Base-by-base conservation (phyloP, 2,329 filamentous ascomycete species). In the Aspergillus floridensis region DNA sequence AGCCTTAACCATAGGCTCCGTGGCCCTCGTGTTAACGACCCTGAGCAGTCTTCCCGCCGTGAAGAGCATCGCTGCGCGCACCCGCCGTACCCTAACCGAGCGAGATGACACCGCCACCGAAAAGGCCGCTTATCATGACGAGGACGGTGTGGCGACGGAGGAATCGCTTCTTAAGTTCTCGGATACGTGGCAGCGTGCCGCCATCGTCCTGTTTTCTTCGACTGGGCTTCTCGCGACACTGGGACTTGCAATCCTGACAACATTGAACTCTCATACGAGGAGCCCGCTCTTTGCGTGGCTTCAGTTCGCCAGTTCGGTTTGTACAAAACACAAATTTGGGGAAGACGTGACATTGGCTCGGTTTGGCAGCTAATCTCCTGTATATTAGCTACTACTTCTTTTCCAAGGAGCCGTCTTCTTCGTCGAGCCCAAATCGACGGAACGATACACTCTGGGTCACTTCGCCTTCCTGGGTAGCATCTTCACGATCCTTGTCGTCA, bases 121-220 rank as follows among this genome's bases (percentile, higher is more conserved):
- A 16, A 44, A 44, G 38, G 16, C 6, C 16, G 14, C 16, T 11
- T 92, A 92, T 68, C 78, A 86, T 65, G 90, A 93, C 68, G 76
- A 81, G 61, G 90, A 93, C 74, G 90, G 90, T 52, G 80, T 82
- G 63, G 88, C 87, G 32, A 88, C 86, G 0, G 81, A 84, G 41
- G 86, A 89, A 68, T 86, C 86, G 1, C 71, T 86, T 54, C 80
- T 81, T 22, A 80, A 80, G 41, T 92, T 88, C 69, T 88, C 88
- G 26, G 82, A 85, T 63, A 84, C 77, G 59, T 67, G 80, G 59
- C 81, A 86, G 56, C 89, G 88, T 69, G 62, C 77, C 4, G 70
- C 80, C 21, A 78, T 90, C 49, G 69, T 85, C 4, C 35, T 85
- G 4, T 80, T 85, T n/a, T 82, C 86, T 0, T 57, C 79, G 12